Percentiles rank a stretch among this genome's conserved stretches.
Evolutionary conservation across 345 rosid species (phyloP).

Genomic region (Rhodamnia rubescens): DNA sequence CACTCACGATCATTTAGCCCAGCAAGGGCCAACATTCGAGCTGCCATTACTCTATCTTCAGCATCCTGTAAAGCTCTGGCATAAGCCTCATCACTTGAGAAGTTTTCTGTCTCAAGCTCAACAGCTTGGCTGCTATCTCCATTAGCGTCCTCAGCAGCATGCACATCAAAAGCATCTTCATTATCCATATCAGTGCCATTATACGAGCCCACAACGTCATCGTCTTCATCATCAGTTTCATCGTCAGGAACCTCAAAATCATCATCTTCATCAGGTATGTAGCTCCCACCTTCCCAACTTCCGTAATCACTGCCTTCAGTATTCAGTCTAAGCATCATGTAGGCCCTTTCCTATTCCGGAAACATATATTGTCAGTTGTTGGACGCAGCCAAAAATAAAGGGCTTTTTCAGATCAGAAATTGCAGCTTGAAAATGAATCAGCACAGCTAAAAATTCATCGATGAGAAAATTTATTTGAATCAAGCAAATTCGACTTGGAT

Average conservation of each 20-base stretch:
- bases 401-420: not conserved
- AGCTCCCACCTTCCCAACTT: constrained; percentile 78
- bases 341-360: constrained; percentile 60
- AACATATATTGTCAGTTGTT: not conserved
- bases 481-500: not conserved
- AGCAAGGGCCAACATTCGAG: constrained; percentile 66
- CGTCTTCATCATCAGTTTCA: constrained; percentile 14
- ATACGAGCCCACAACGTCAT: constrained; percentile 11
- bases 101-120: constrained; percentile 39
- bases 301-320: constrained; percentile 64
- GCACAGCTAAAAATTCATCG: not conserved
- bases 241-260: constrained; percentile 50
- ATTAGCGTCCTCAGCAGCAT: constrained; percentile 31
- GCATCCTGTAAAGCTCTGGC: constrained; percentile 93
- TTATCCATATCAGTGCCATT: constrained; percentile 31
- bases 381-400: not conserved
- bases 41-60: constrained; percentile 82
- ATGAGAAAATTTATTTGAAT: not conserved
- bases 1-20: constrained; percentile 52
- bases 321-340: constrained; percentile 73
- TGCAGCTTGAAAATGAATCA: not conserved
- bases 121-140: constrained; percentile 18
- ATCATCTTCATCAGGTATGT: constrained; percentile 48
- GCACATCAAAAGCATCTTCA: constrained; percentile 50
- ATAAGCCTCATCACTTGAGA: constrained; percentile 76